These are phyloP conservation scores for Hepatocystis sp. DNA, from an alignment of 169 alveolate genomes.

Conservation along the genomic window DNA sequence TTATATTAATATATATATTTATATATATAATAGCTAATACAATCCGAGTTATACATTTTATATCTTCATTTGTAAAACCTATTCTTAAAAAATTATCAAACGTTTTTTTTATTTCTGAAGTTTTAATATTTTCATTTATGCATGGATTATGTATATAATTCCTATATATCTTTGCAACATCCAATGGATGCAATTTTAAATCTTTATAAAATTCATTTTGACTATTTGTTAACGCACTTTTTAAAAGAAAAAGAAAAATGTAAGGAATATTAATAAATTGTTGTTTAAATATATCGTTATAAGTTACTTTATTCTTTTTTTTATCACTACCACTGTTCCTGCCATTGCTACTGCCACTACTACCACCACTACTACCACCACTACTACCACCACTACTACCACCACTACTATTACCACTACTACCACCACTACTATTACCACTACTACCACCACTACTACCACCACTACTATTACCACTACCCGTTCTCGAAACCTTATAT, in stretches of 20 bases:
- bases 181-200: conserved; percentile 58
- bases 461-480: too few species aligned
- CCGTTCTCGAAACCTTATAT: too few species aligned
- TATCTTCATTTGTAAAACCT: conserved; percentile 36
- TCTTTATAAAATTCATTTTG: conserved; percentile 19
- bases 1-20: conserved; percentile 63
- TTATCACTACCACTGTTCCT: conserved; percentile 3
- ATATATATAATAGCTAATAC: conserved; percentile 46
- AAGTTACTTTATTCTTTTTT: not conserved
- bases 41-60: conserved; percentile 26
- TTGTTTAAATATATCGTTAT: not conserved
- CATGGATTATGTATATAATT: conserved; percentile 51
- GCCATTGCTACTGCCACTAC: not conserved
- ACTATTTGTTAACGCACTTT: conserved; percentile 7
- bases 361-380: not conserved
- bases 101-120: conserved; percentile 11
- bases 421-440: too few species aligned
- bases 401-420: too few species aligned
- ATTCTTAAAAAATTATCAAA: conserved; percentile 28
- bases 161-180: conserved; percentile 51
- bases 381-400: too few species aligned
- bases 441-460: too few species aligned
- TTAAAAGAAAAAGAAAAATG: conserved; percentile 55
- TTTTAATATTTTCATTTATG: conserved; percentile 5
- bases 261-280: conserved; percentile 34